Percentiles rank a stretch among this genome's conserved stretches.
These are phyloP conservation scores for Babesia caballi DNA, from an alignment of 169 alveolate species.

Conservation along the genomic window DNA sequence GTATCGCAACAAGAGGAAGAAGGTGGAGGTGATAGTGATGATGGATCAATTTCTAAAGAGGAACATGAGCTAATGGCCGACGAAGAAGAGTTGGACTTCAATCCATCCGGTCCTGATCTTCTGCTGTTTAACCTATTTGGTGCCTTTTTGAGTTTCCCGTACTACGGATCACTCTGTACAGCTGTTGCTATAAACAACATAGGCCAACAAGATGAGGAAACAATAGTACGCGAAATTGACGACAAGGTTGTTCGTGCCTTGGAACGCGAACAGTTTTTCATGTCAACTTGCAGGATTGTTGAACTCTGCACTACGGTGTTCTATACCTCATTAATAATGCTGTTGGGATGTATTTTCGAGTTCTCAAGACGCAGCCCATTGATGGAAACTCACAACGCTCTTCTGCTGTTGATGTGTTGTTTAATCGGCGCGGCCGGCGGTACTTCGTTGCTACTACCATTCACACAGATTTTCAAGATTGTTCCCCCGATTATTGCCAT, in stretches of 20 bases:
- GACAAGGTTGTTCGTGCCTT: not conserved
- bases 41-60: not conserved
- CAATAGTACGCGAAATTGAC: not conserved
- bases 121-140: conserved; percentile 4
- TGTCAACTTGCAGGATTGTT: conserved; percentile 3
- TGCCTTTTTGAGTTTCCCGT: conserved; percentile 18
- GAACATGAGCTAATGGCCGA: not conserved
- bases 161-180: not conserved
- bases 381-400: not conserved
- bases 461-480: not conserved
- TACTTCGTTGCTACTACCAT: conserved; percentile 3
- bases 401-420: not conserved
- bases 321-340: conserved; percentile 4
- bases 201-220: not conserved
- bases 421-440: not conserved
- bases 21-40: not conserved
- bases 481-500: conserved; percentile 12
- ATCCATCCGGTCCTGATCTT: conserved; percentile 17
- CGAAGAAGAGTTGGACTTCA: conserved; percentile 2
- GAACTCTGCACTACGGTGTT: conserved; percentile 14
- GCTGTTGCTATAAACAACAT: conserved; percentile 12
- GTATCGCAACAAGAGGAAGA: not conserved
- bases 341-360: conserved; percentile 11
- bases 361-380: not conserved
- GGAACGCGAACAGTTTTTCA: conserved; percentile 8